Conservation (phyloP, 768 basidiomycete genomes). For the Tylopilus rubrobrunneus region DNA sequence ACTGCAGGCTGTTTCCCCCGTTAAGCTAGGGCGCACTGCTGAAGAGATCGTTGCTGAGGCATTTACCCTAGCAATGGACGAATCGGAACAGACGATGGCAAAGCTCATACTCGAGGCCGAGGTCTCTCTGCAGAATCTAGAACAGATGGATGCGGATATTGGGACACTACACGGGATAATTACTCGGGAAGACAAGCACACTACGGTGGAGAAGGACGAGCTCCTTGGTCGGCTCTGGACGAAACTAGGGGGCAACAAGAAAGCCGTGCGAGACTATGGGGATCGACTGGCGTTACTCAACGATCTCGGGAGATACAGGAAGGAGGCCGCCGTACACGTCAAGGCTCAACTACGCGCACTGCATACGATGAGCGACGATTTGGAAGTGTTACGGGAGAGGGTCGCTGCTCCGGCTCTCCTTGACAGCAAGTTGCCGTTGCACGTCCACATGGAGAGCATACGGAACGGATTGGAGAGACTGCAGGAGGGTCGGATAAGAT, state of each 20-base stretch:
- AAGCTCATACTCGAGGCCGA: slow-evolving; percentile 67
- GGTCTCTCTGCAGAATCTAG: slow-evolving; percentile 47
- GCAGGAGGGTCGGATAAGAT: slow-evolving; percentile 51
- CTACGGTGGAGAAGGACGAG: too few relatives aligned
- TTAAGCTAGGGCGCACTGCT: slow-evolving; percentile 32
- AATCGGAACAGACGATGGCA: slow-evolving; percentile 47
- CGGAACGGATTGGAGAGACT: slow-evolving; percentile 52
- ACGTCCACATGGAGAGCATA: slow-evolving; percentile 77
- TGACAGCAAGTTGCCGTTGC: slow-evolving; percentile 57
- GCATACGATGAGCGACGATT: slow-evolving; percentile 62
- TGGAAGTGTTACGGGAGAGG: slow-evolving; percentile 72
- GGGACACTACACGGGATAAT: too few relatives aligned
- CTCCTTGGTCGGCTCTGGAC: slow-evolving; percentile 71
- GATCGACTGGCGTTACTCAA: too few relatives aligned
- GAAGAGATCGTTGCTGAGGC: slow-evolving; percentile 47
- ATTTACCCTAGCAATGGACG: slow-evolving; percentile 61
- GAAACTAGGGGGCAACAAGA: slow-evolving; percentile 56
- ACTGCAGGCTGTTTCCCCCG: slow-evolving; percentile 38
- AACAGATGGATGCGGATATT: too few relatives aligned
- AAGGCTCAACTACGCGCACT: slow-evolving; percentile 59
- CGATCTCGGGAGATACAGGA: slow-evolving; percentile 57
- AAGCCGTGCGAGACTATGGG: too few relatives aligned
- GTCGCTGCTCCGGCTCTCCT: slow-evolving; percentile 65
- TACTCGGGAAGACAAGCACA: too few relatives aligned
- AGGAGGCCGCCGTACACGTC: slow-evolving; percentile 63